Evolutionary conservation across 148 eudicot genomes (phyloP), one percentile per base, ranked within the genome.

Genomic region (Silene uniflora): DNA sequence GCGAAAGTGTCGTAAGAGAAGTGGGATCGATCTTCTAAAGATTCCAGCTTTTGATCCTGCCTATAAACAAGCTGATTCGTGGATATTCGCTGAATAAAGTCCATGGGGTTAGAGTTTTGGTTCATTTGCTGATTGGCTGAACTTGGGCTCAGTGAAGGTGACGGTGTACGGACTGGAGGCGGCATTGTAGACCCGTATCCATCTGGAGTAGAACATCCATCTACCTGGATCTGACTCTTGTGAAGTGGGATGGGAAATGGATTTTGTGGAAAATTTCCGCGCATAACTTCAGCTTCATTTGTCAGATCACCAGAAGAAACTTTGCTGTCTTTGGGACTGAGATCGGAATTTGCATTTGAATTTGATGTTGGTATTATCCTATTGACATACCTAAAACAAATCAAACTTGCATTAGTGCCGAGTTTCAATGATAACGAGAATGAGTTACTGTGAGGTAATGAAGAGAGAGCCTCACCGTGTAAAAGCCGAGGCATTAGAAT

Each of bases 401-500:
- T 62, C 61, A 49, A 68, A 29, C 22, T 24, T 25, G 32, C 0
- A 27, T 63, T 68, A 60, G 66, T 23, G 22, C 24, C 19, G 25
- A 7, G 7, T 7, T 27, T 13, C 16, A 22, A 19, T 61, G 17
- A 63, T 39, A 75, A 64, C 58, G 22, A 11, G 18, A 63, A 58
- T 2, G 19, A 61, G 23, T 39, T 3, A 10, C 10, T 67, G 71
- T 13, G 18, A 67, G 44, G 5, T 52, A 0, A 3, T 18, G 3
- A 61, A 54, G 54, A 21, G 42, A 73, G 72, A 39, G 83, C 81
- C 88, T 84, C 67, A 93, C 97, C 91, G 80, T 7, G 95, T 88
- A 73, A 94, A 94, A 68, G 92, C 89, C 8, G 98, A 94, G 72
- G 86, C 93, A 67, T 85, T 90, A 12, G 98, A 94, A 78, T 89